phyloP scores from a whole-genome alignment of 495 filamentous ascomycete species.

The Cercophora scortea region DNA sequence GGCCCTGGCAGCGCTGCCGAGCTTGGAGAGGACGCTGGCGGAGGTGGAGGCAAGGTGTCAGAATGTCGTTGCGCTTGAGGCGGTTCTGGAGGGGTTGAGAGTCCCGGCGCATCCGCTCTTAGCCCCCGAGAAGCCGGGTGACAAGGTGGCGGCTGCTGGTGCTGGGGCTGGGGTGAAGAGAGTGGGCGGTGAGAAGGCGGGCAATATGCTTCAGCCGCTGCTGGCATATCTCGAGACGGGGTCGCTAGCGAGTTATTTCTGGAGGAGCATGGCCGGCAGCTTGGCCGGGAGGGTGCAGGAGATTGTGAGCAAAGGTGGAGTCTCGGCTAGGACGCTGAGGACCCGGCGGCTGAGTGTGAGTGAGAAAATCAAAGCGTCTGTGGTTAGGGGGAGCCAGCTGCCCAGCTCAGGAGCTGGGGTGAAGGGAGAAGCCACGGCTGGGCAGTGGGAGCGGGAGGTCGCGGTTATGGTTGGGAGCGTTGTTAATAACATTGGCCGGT shows the following conservation, averaged over 20 bases:
- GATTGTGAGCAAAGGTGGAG: slow-evolving; percentile 71
- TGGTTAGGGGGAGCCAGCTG: slow-evolving; percentile 60
- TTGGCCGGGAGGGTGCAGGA: slow-evolving; percentile 74
- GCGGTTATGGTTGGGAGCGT: slow-evolving; percentile 90
- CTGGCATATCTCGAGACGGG: slow-evolving; percentile 77
- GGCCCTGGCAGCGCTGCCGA: slow-evolving; percentile 70
- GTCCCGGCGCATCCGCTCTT: slow-evolving; percentile 55
- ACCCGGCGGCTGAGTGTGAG: slow-evolving; percentile 67
- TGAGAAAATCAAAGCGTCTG: slow-evolving; percentile 74
- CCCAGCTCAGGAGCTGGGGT: slow-evolving; percentile 37
- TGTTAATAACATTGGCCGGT: slow-evolving; percentile 36
- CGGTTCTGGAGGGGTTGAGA: slow-evolving; percentile 60
- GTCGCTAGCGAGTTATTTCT: slow-evolving; percentile 83
- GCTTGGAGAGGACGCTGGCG: slow-evolving; percentile 69
- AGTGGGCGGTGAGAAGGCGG: slow-evolving; percentile 2
- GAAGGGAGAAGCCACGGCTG: slow-evolving; percentile 25
- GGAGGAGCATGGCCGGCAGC: slow-evolving; percentile 73
- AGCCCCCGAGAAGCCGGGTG: too few relatives aligned
- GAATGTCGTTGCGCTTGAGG: slow-evolving; percentile 80
- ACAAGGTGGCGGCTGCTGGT: too few relatives aligned
- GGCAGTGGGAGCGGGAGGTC: slow-evolving; percentile 72
- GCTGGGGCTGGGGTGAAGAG: background rate
- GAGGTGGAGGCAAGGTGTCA: slow-evolving; percentile 83
- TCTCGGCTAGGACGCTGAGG: slow-evolving; percentile 70
- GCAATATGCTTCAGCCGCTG: slow-evolving; percentile 65